phyloP scores from a whole-genome alignment of 257 asterid genomes.

The Gentiana macrophylla region DNA sequence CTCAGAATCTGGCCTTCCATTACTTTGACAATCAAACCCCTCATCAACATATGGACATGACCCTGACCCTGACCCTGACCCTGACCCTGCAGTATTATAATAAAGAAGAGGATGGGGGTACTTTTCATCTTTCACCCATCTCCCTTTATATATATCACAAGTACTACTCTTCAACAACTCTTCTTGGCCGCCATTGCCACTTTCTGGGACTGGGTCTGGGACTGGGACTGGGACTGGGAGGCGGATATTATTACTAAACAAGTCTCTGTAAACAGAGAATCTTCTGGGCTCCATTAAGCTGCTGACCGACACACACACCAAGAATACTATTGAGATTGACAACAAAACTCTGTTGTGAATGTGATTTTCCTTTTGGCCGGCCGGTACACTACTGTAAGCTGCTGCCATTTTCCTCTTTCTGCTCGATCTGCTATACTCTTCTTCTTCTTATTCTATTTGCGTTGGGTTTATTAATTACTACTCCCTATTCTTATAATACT shows the following conservation, averaged over 20 bases:
- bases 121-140: conserved; percentile 74
- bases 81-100: background rate
- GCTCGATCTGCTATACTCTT: too few species aligned
- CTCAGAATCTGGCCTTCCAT: conserved; percentile 82
- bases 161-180: background rate
- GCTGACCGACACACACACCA: too few species aligned
- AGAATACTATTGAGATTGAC: too few species aligned
- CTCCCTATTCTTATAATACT: too few species aligned
- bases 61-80: too few species aligned
- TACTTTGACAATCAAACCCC: conserved; percentile 72
- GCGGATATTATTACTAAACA: conserved; percentile 14
- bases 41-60: conserved; percentile 90
- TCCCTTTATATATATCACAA: conserved; percentile 67
- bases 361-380: too few species aligned
- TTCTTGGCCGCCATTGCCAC: background rate
- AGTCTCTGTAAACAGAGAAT: conserved; percentile 25
- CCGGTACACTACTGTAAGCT: too few species aligned
- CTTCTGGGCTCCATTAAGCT: conserved; percentile 18
- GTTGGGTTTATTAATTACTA: too few species aligned
- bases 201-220: conserved; percentile 13
- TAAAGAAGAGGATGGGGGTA: conserved; percentile 49
- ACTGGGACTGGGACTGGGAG: too few species aligned
- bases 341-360: too few species aligned
- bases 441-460: too few species aligned
- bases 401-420: too few species aligned